Evolutionary conservation across 371 early-diverging fungal genomes (phyloP).

Genomic region (Circinella minor): DNA sequence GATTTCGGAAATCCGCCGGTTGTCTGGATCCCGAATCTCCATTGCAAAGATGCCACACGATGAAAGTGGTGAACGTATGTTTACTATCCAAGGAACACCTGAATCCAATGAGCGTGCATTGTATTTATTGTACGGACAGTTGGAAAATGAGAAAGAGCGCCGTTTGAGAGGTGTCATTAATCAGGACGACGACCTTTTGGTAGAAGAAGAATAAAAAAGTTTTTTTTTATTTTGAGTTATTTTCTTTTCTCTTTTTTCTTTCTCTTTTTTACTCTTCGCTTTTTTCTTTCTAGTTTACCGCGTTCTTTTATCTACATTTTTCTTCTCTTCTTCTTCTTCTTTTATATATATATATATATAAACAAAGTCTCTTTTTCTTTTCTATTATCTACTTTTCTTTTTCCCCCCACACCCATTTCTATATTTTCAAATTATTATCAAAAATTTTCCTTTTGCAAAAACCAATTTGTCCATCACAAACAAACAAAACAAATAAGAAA

Average conservation of each 20-base stretch:
- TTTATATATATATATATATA: background rate
- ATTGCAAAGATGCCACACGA: slow-evolving; percentile 75
- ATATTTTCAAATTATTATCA: background rate
- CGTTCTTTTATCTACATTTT: background rate
- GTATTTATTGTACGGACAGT: slow-evolving; percentile 79
- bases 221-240: background rate
- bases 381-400: background rate
- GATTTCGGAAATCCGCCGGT: slow-evolving; percentile 86
- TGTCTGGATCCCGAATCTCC: slow-evolving; percentile 82
- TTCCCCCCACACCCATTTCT: too few species aligned
- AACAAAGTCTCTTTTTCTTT: background rate
- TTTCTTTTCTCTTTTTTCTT: background rate
- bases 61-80: slow-evolving; percentile 74
- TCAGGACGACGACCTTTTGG: slow-evolving; percentile 30
- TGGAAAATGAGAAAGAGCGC: slow-evolving; percentile 80
- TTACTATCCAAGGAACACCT: slow-evolving; percentile 82
- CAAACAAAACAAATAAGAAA: background rate
- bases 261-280: background rate
- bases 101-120: slow-evolving; percentile 86
- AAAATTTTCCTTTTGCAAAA: background rate
- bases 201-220: slow-evolving; percentile 25
- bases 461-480: background rate
- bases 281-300: background rate
- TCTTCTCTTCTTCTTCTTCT: background rate
- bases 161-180: slow-evolving; percentile 50